phyloP scores from a whole-genome alignment of 1,284 basidiomycete species.

The Phlebopus sp. region DNA sequence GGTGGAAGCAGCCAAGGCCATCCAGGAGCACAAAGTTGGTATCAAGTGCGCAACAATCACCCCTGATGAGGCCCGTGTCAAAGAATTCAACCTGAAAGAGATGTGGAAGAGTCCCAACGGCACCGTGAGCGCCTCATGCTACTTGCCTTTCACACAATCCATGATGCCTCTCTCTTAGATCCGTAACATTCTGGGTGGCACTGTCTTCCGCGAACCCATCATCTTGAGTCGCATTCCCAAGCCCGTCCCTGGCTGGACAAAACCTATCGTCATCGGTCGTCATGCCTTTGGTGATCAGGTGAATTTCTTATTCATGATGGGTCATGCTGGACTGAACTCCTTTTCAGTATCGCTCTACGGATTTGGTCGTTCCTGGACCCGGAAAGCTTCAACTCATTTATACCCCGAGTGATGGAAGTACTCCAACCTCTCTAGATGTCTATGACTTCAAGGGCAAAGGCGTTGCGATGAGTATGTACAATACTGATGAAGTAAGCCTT shows the following conservation, averaged over 20 bases:
- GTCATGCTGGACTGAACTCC: slow-evolving; percentile 4
- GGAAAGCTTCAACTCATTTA: slow-evolving; percentile 90
- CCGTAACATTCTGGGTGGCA: slow-evolving; percentile 95
- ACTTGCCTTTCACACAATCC: slow-evolving; percentile 4
- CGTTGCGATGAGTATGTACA: slow-evolving; percentile 93
- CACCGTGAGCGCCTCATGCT: slow-evolving; percentile 55
- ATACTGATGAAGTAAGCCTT: slow-evolving; percentile 78
- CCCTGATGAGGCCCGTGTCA: slow-evolving; percentile 92
- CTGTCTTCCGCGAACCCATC: slow-evolving; percentile 98
- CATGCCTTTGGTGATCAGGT: slow-evolving; percentile 96
- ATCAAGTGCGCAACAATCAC: slow-evolving; percentile 99
- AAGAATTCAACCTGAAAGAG: slow-evolving; percentile 96
- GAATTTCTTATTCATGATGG: slow-evolving; percentile 19
- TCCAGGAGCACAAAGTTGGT: slow-evolving; percentile 86
- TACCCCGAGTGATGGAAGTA: slow-evolving; percentile 71
- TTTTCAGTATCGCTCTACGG: slow-evolving; percentile 81
- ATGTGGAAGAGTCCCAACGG: slow-evolving; percentile 98
- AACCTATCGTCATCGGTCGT: slow-evolving; percentile 95
- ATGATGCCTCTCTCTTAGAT: slow-evolving; percentile 49
- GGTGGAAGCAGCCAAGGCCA: slow-evolving; percentile 90
- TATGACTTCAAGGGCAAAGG: slow-evolving; percentile 90
- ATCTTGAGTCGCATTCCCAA: slow-evolving; percentile 88
- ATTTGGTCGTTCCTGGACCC: slow-evolving; percentile 82
- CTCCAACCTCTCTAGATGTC: slow-evolving; percentile 69
- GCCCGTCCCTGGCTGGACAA: slow-evolving; percentile 94